Evolutionary conservation across 371 early-diverging fungal species (phyloP), one percentile per base, ranked within the genome.

Genomic region (Dichotomocladium elegans): DNA sequence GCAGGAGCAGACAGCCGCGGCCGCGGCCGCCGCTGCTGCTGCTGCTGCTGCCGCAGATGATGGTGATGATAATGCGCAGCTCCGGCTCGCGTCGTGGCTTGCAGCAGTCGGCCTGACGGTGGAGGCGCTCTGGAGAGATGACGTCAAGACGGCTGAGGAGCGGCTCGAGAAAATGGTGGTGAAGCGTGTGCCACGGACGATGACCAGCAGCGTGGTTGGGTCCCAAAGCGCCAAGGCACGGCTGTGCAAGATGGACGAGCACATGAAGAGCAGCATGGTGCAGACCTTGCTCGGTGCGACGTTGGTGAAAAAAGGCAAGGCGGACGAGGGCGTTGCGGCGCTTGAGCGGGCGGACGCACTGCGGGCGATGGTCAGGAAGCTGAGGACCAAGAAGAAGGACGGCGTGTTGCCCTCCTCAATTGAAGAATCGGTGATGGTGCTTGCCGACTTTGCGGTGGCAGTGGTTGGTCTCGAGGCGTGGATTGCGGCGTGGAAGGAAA

Each of bases 391-490:
- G 45, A 35, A 51, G n/a, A 14, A 51, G 28, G 24, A 17, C 28
- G 9, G 9, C 15, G 6, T 26, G 9, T 26, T 4, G 12, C 17
- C 35, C 9, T 5, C 27, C 22, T 42, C 28, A 29, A 31, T 72
- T 1, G 77, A 72, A 41, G 51, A 34, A 31, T 56, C 55, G 6
- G 66, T 64, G 6, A 62, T 68, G 54, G 53, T 61, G 2, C 33
- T 63, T 2, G 68, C 72, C 6, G 77, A 72, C 7, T 72, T 70
- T 54, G 69, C 58, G 0, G 69, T 73, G 5, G 60, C 61, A 3
- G 51, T 70, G 17, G 51, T 63, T 30, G 65, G 69, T 10, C 43
- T 77, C 7, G 71, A 68, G 30, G 64, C 73, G 0, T 77, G 77
- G 73, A 57, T 77, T 17, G 45, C 51, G 9, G 65, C 68, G 15